Percentiles rank a stretch among this genome's conserved stretches.
Conservation (phyloP, 352 stramenopile species). For the Phytophthora rubi region DNA sequence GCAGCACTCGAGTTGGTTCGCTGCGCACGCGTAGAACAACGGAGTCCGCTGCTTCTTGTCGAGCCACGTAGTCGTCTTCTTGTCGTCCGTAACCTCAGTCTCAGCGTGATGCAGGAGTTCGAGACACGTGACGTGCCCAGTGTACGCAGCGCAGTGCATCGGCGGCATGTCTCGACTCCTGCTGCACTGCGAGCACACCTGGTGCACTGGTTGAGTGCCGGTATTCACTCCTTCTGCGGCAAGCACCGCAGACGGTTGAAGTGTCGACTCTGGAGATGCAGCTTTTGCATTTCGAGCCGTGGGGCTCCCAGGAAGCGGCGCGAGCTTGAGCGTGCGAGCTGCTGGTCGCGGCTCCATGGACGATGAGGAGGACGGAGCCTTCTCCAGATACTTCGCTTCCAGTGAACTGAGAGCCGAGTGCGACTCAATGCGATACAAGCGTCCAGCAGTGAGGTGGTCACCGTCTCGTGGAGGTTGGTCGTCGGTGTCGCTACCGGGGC, state of each 20-base stretch:
- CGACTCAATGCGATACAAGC: slow-evolving; percentile 70
- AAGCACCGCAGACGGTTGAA: slow-evolving; percentile 11
- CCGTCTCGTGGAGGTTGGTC: slow-evolving; percentile 8
- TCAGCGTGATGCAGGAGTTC: slow-evolving; percentile 29
- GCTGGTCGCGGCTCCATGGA: slow-evolving; percentile 9
- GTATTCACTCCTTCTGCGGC: slow-evolving; percentile 10
- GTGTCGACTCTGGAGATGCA: slow-evolving; percentile 1
- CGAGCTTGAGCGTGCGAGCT: slow-evolving; percentile 36
- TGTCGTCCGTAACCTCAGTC: slow-evolving; percentile 3
- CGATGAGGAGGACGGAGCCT: slow-evolving; percentile 4
- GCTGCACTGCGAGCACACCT: slow-evolving; percentile 46
- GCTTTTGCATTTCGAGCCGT: slow-evolving; percentile 16
- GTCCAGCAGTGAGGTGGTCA: slow-evolving; percentile 4
- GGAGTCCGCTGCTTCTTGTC: slow-evolving; percentile 74
- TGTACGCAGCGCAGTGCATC: slow-evolving; percentile 64
- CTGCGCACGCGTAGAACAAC: slow-evolving; percentile 74
- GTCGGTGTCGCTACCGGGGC: slow-evolving; percentile 39
- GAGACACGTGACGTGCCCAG: slow-evolving; percentile 52
- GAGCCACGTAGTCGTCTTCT: slow-evolving; percentile 22
- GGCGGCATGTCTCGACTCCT: slow-evolving; percentile 61
- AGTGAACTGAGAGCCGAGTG: slow-evolving; percentile 68
- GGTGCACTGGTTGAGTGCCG: slow-evolving; percentile 1
- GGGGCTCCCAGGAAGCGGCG: slow-evolving; percentile 29
- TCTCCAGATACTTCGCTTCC: slow-evolving; percentile 46
- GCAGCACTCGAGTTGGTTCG: slow-evolving; percentile 55